phyloP scores from a whole-genome alignment of 2,329 filamentous ascomycete genomes.

The Ophiostoma tasmaniense region DNA sequence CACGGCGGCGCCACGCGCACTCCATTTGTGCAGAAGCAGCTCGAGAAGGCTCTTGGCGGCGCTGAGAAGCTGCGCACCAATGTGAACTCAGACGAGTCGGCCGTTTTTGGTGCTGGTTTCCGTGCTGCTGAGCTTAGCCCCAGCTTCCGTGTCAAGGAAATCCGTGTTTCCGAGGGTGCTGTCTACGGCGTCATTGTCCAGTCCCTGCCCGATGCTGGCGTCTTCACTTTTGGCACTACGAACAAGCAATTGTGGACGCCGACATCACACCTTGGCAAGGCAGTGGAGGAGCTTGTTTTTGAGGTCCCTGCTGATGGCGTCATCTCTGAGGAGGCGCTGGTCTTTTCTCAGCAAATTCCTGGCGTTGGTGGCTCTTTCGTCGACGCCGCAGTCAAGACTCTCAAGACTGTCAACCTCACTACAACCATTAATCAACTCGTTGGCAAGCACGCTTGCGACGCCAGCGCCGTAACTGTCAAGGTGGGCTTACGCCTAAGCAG shows the following conservation, averaged over 20 bases:
- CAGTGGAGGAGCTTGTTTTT: constrained; percentile 76
- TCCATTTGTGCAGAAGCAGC: constrained; percentile 83
- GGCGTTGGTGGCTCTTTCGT: constrained; percentile 35
- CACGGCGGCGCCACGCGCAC: constrained; percentile 86
- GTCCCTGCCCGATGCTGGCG: constrained; percentile 55
- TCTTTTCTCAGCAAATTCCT: constrained; percentile 66
- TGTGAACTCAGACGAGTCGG: constrained; percentile 94
- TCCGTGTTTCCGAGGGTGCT: constrained; percentile 69
- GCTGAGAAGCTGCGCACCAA: constrained; percentile 79
- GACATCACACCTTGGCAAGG: constrained; percentile 63
- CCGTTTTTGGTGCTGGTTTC: constrained; percentile 92
- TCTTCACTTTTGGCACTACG: constrained; percentile 58
- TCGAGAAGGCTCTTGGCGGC: constrained; percentile 66
- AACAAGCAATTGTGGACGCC: constrained; percentile 78
- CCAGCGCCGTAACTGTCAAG: constrained; percentile 70
- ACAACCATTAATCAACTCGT: constrained; percentile 70
- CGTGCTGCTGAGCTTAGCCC: constrained; percentile 86
- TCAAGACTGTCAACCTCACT: constrained; percentile 80
- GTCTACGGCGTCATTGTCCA: constrained; percentile 67
- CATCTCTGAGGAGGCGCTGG: constrained; percentile 65
- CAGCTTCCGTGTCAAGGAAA: constrained; percentile 96
- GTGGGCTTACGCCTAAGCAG: constrained; percentile 64
- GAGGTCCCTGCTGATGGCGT: constrained; percentile 41
- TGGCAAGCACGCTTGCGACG: constrained; percentile 67
- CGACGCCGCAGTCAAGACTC: constrained; percentile 54